phyloP scores from a whole-genome alignment of 495 filamentous ascomycete genomes.

The Aspergillus egyptiacus region DNA sequence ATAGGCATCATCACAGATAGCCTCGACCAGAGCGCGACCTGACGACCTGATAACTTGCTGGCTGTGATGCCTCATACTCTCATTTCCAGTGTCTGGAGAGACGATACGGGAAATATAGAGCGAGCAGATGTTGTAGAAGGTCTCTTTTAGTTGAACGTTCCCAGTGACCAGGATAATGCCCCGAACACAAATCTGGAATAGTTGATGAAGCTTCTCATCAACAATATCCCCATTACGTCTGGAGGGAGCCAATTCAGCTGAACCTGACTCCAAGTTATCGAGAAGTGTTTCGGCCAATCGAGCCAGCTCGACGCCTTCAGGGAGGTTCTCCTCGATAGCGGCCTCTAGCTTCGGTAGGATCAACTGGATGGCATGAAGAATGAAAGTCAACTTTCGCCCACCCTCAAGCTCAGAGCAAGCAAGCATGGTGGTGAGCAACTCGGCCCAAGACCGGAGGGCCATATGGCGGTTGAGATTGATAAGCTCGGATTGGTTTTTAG shows the following conservation, averaged over 20 bases:
- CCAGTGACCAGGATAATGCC: conserved; percentile 66
- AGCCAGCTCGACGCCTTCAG: conserved; percentile 66
- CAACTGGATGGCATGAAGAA: conserved; percentile 76
- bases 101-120: conserved; percentile 73
- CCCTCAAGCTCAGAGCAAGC: conserved; percentile 68
- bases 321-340: conserved; percentile 56
- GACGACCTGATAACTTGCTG: conserved; percentile 68
- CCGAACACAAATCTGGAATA: conserved; percentile 77
- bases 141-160: conserved; percentile 65
- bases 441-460: conserved; percentile 72
- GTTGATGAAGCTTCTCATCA: conserved; percentile 81
- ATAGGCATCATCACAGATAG: conserved; percentile 90
- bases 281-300: conserved; percentile 70
- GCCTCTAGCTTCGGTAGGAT: conserved; percentile 79
- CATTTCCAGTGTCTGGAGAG: conserved; percentile 32
- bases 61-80: conserved; percentile 51
- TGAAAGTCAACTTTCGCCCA: conserved; percentile 61
- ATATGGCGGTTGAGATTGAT: conserved; percentile 54
- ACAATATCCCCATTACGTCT: conserved; percentile 62
- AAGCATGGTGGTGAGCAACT: conserved; percentile 71
- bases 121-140: conserved; percentile 84
- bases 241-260: conserved; percentile 35
- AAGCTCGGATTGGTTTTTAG: conserved; percentile 64
- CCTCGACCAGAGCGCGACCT: conserved; percentile 73
- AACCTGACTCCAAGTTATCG: conserved; percentile 59